Evolutionary conservation across 1,284 basidiomycete genomes (phyloP), one percentile per base, ranked within the genome.

Genomic region (Uromyces viciae-fabae): DNA sequence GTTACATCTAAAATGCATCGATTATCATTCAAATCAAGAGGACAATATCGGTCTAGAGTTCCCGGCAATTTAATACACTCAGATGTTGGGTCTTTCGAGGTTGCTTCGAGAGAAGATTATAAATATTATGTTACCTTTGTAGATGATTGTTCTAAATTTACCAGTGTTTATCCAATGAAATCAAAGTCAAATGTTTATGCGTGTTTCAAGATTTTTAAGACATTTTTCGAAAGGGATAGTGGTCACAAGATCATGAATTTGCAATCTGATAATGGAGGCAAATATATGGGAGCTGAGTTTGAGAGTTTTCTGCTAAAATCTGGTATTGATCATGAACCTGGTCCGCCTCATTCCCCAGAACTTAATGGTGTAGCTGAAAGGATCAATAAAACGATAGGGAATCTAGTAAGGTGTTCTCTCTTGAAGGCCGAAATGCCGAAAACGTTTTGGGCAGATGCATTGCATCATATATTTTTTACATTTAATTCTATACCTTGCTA

Each of bases 301-400:
- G 25, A 78, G 17, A 82, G 75, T 0, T 85, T 84, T 56, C 84
- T 87, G 3, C 81, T 82, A 19, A 36, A 62, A 0, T 33, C 80
- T 8, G 87, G 87, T n/a, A 88, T 86, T 3, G 54, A 81, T n/a
- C 84, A 82, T 42, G 82, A 86, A 58, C 82, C 85, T 22, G 86
- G 85, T 14, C 83, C 86, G 0, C 87, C 88, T 75, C 84, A 88
- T 77, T 85, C 86, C 3, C 86, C 86, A 1, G 82, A 84, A 68
- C 28, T 84, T 79, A 88, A 86, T 82, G 78, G 87, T 82, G 82
- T 84, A 42, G 83, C 85, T 0, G 83, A 85, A 82, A 71, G 86
- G 58, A 11, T 82, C 28, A 82, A 85, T 81, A 72, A 85, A 0
- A 87, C 85, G n/a, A n/a, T n/a, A n/a, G n/a, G n/a, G n/a, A 73